Evolutionary conservation across 2,329 filamentous ascomycete species (phyloP).

Genomic region (Bertia moriformis): DNA sequence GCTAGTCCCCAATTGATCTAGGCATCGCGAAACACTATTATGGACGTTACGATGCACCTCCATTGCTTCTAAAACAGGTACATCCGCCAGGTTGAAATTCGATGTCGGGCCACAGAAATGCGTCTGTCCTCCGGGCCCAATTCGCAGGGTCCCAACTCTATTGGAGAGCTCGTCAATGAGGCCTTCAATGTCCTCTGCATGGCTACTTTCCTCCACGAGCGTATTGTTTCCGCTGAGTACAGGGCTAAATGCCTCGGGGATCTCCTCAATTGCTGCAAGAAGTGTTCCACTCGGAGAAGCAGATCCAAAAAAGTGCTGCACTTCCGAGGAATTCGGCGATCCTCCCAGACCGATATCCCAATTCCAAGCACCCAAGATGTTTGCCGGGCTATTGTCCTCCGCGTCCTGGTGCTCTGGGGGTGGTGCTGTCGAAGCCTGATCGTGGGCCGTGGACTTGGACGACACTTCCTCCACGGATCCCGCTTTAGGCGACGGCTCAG

Average conservation of each 20-base stretch:
- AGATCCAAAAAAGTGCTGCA: neutral
- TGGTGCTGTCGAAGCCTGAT: no score
- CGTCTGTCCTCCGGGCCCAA: constrained; percentile 9
- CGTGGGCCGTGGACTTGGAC: no score
- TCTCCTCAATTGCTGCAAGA: neutral
- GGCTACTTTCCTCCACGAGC: constrained; percentile 5
- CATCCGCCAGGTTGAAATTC: constrained; percentile 11
- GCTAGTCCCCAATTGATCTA: constrained; percentile 6
- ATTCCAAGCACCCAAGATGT: neutral
- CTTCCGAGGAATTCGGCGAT: neutral
- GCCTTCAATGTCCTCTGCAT: constrained; percentile 8
- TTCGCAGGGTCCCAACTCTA: constrained; percentile 10
- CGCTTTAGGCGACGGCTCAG: no score
- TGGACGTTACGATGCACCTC: constrained; percentile 11
- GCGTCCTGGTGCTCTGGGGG: no score
- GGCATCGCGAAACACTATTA: constrained; percentile 10
- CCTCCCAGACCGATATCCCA: neutral
- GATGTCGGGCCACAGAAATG: constrained; percentile 12
- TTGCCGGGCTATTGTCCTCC: no score
- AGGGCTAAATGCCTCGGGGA: neutral
- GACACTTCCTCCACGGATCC: no score
- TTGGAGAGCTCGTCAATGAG: constrained; percentile 12
- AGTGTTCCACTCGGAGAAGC: neutral
- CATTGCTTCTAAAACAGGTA: constrained; percentile 9
- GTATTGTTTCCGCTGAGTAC: neutral